phyloP scores from a whole-genome alignment of 2,329 filamentous ascomycete species.

The Coniochaeta hoffmannii region DNA sequence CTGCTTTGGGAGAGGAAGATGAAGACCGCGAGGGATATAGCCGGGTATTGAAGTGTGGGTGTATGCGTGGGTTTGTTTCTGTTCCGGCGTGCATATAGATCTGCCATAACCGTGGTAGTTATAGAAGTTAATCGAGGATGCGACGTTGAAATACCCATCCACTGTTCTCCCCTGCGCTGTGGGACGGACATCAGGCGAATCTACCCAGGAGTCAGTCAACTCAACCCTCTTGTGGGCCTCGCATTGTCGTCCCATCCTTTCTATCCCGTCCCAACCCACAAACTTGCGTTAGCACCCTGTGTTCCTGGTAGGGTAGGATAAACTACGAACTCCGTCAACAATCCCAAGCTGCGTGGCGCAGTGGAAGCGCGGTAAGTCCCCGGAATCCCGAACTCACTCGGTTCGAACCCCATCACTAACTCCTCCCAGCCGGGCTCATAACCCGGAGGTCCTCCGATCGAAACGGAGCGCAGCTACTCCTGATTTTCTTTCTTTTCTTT shows the following conservation, averaged over 20 bases:
- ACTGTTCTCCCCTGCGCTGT: too few relatives aligned
- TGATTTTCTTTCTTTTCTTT: not conserved
- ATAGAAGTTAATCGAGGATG: too few relatives aligned
- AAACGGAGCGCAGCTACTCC: constrained; percentile 1
- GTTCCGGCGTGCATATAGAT: too few relatives aligned
- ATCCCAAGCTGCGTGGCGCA: not conserved
- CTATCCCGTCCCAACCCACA: not conserved
- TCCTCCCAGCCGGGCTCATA: not conserved
- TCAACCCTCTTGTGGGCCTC: not conserved
- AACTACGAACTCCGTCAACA: not conserved
- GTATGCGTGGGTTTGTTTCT: not conserved
- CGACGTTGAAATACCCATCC: too few relatives aligned
- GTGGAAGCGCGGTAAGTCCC: constrained; percentile 1
- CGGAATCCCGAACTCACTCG: not conserved
- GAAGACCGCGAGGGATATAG: not conserved
- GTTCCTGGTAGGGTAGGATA: not conserved
- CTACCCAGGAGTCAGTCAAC: too few relatives aligned
- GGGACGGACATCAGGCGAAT: too few relatives aligned
- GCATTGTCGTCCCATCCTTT: not conserved
- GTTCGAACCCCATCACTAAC: not conserved
- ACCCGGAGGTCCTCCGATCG: constrained; percentile 1
- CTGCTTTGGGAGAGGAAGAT: not conserved
- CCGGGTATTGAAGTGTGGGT: not conserved
- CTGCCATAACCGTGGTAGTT: too few relatives aligned
- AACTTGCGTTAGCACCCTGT: not conserved